Conservation (phyloP, 2,329 filamentous ascomycete genomes). For the Aaosphaeria arxii region DNA sequence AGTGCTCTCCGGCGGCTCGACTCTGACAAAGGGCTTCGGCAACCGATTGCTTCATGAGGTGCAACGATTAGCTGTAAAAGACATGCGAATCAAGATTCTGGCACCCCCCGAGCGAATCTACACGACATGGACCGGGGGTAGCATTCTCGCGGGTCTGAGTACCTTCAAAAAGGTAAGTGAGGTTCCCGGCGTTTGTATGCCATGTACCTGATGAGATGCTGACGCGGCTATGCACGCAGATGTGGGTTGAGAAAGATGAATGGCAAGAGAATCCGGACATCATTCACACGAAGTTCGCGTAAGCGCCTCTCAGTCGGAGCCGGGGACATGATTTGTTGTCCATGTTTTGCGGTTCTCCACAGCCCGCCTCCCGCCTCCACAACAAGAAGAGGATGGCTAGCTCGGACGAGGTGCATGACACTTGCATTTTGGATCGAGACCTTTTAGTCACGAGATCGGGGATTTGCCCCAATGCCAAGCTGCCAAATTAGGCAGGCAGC, state of each 20-base stretch:
- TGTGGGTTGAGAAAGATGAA: slow-evolving; percentile 99
- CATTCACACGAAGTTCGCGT: slow-evolving; percentile 97
- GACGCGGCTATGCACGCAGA: slow-evolving; percentile 54
- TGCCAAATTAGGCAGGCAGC: too few species aligned
- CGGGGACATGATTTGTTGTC: slow-evolving; percentile 11
- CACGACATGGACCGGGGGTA: slow-evolving; percentile 98
- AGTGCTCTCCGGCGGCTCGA: slow-evolving; percentile 92
- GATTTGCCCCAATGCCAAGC: too few species aligned
- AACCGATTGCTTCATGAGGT: slow-evolving; percentile 90
- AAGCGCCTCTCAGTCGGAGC: slow-evolving; percentile 3
- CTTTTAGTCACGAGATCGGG: too few species aligned
- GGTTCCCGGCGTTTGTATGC: slow-evolving; percentile 3
- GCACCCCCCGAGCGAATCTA: slow-evolving; percentile 97
- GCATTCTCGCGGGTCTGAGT: slow-evolving; percentile 92
- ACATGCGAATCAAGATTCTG: slow-evolving; percentile 99
- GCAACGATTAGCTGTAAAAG: slow-evolving; percentile 90
- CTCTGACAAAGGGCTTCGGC: slow-evolving; percentile 93
- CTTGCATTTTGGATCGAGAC: slow-evolving; percentile 10
- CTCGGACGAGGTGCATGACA: slow-evolving; percentile 25
- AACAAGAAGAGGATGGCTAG: slow-evolving; percentile 6
- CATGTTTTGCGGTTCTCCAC: slow-evolving; percentile 15
- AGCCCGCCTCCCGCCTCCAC: slow-evolving; percentile 28
- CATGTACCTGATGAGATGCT: slow-evolving; percentile 16
- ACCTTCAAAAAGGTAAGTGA: slow-evolving; percentile 89
- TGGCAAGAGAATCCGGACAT: slow-evolving; percentile 99